Percentiles rank a stretch among this genome's conserved stretches.
Evolutionary conservation across 2,329 filamentous ascomycete genomes (phyloP).

Genomic region (Calonectria pseudoreteaudii): DNA sequence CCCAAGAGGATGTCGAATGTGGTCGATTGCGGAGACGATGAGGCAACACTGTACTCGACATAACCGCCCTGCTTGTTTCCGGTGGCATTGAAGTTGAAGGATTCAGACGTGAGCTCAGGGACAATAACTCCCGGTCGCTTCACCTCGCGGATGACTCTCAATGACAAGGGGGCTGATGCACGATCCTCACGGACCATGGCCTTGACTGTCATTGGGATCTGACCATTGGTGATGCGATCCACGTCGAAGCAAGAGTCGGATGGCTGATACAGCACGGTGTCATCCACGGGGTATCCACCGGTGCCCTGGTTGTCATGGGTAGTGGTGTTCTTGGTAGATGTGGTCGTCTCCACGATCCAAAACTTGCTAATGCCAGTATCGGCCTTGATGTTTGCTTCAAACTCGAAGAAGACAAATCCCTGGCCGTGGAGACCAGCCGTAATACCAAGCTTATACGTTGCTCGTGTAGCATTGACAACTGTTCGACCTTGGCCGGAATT

Average conservation of each 20-base stretch:
- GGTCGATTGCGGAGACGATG: not conserved
- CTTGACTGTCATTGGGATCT: not conserved
- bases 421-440: not conserved
- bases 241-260: not conserved
- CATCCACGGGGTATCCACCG: slow-evolving; percentile 4
- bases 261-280: not conserved
- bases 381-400: slow-evolving; percentile 4
- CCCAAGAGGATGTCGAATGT: slow-evolving; percentile 21
- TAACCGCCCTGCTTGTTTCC: slow-evolving; percentile 27
- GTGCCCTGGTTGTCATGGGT: slow-evolving; percentile 15
- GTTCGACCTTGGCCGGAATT: not conserved
- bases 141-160: slow-evolving; percentile 9
- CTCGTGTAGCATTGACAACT: not conserved
- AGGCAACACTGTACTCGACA: slow-evolving; percentile 18
- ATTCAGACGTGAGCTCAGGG: slow-evolving; percentile 11
- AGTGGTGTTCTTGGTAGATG: not conserved
- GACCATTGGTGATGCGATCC: not conserved
- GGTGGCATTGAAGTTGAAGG: slow-evolving; percentile 26
- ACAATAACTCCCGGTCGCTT: not conserved
- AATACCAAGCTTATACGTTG: not conserved
- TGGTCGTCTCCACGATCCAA: not conserved
- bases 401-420: not conserved
- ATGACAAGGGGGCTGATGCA: slow-evolving; percentile 18
- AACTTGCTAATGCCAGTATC: slow-evolving; percentile 14
- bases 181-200: slow-evolving; percentile 23